Percentiles rank a stretch among this genome's conserved stretches.
Evolutionary conservation across 371 early-diverging fungal species (phyloP).

Genomic region (Mortierella sp.): DNA sequence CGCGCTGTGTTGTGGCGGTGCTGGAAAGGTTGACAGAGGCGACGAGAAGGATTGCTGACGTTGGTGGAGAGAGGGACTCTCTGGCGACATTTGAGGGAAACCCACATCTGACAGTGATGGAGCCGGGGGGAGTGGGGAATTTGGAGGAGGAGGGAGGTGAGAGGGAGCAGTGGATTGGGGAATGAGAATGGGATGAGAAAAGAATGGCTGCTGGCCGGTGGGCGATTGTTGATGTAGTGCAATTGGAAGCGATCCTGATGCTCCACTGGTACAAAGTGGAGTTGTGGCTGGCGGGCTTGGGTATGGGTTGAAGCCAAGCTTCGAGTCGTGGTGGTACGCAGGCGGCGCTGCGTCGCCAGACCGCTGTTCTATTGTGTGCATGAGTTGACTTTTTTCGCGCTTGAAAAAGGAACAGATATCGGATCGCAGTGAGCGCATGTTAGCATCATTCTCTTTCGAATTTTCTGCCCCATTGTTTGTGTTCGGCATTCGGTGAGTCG

Average conservation of each 20-base stretch:
- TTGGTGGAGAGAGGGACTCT: not conserved
- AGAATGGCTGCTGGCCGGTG: constrained; percentile 3
- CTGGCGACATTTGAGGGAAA: constrained; percentile 9
- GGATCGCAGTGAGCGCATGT: not conserved
- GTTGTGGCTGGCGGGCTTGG: constrained; percentile 30
- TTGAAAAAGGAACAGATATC: not conserved
- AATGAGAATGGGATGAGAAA: constrained; percentile 21
- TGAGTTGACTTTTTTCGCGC: constrained; percentile 22
- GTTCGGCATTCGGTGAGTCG: no score
- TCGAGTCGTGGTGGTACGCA: constrained; percentile 17
- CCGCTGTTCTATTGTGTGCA: constrained; percentile 10
- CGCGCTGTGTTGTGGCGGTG: constrained; percentile 5
- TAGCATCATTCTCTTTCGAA: no score
- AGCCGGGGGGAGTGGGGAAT: constrained; percentile 12
- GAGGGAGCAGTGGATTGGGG: constrained; percentile 1
- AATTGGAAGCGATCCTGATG: not conserved
- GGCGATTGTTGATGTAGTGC: constrained; percentile 9
- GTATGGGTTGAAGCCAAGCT: constrained; percentile 18
- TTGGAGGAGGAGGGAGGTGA: constrained; percentile 22
- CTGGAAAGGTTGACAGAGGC: not conserved
- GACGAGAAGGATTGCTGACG: not conserved
- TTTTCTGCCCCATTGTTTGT: no score
- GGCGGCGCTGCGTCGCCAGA: constrained; percentile 9
- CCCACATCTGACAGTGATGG: constrained; percentile 6
- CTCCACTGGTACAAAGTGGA: not conserved